Base-by-base conservation (phyloP, 164 flowering plant genomes). In the Umbilicus rupestris region DNA sequence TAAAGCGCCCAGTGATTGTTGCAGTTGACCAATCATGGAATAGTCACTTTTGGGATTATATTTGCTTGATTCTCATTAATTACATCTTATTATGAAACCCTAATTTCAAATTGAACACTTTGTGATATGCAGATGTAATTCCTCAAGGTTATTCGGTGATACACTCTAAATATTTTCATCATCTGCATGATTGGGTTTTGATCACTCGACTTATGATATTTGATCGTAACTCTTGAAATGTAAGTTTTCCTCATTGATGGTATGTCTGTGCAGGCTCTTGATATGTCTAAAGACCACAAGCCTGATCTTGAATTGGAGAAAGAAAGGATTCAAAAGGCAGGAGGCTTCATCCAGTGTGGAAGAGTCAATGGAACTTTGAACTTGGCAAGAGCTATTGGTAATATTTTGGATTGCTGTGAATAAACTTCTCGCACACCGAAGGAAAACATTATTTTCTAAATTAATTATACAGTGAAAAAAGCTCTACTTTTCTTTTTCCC, bases 301-400 rank as follows among this genome's bases (percentile, higher is more conserved):
- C 99, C 99, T 58, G 94, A 88, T 16, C 88, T 92, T 66, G 98
- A 88, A 78, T 77, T 73, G 69, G 99, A 92, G 83, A 92, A 73
- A 75, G 98, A 95, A 5, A 83, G 98, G 71, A 95, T 95, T 39
- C 66, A 86, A 58, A 87, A 84, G 73, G 99, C 94, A 68, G 99
- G 99, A 69, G 99, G 97, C 52, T 92, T 83, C 74, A 88, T 95
- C 65, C 97, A 85, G 80, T 89, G 79, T 39, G 97, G 99, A 59
- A 83, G 99, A 45, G 92, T 95, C 47, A 95, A 95, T 86, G 99
- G 97, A 71, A 85, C 87, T 75, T 69, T 95, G 66, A 95, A 95
- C 74, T 78, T 95, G 69, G 79, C 99, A 45, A 85, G 99, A 75
- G 97, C 99, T 60, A 95, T 95, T 70, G 99, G 99, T 95, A 83